Evolutionary conservation across 345 rosid species (phyloP).

Genomic region (Eucalyptus sp.): DNA sequence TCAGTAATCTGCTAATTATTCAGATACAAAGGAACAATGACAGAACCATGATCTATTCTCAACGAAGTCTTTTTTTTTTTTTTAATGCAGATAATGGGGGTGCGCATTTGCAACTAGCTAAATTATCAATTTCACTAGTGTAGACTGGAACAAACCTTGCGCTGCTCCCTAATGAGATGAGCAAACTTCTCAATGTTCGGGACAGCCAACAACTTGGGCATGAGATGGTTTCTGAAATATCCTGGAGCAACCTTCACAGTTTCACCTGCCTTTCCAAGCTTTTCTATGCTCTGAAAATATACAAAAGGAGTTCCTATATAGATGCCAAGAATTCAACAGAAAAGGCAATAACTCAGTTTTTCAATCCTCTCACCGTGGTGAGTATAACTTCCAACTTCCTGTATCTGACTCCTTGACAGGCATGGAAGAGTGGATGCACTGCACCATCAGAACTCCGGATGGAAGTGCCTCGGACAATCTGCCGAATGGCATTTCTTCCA

Average conservation of each 20-base stretch:
- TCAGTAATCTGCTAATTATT: neutral
- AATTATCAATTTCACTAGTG: neutral
- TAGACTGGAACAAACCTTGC: constrained; percentile 36
- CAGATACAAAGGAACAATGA: neutral
- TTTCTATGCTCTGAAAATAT: constrained; percentile 53
- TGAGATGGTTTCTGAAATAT: constrained; percentile 77
- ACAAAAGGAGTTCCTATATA: neutral
- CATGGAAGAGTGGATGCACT: constrained; percentile 49
- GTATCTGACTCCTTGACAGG: constrained; percentile 76
- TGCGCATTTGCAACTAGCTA: neutral
- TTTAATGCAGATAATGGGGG: neutral
- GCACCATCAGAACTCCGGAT: constrained; percentile 15
- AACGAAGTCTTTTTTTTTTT: neutral
- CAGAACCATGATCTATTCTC: neutral
- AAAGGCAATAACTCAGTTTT: neutral
- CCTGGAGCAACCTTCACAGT: constrained; percentile 96
- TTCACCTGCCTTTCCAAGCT: constrained; percentile 93
- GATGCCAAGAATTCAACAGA: neutral
- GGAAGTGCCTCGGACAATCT: constrained; percentile 9
- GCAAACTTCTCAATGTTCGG: constrained; percentile 91
- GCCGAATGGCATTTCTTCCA: constrained; percentile 33
- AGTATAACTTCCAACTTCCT: constrained; percentile 86
- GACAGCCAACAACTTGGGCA: constrained; percentile 92
- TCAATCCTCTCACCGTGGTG: constrained; percentile 43
- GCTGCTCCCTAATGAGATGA: constrained; percentile 77